phyloP scores from a whole-genome alignment of 2,329 filamentous ascomycete genomes.

The Calonectria pseudoreteaudii region DNA sequence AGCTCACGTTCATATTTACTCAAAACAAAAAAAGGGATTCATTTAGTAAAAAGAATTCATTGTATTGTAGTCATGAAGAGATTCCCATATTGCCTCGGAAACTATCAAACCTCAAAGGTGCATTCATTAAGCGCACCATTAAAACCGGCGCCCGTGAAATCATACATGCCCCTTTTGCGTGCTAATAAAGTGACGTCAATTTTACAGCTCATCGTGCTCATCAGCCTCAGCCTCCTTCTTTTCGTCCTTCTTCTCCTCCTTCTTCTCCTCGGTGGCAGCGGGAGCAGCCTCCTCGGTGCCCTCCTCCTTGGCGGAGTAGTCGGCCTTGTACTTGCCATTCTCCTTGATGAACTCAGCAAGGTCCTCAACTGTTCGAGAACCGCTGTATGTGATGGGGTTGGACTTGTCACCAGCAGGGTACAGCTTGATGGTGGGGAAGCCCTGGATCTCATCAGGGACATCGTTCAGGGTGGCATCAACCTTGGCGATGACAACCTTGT shows the following conservation, averaged over 20 bases:
- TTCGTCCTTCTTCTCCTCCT: slow-evolving; percentile 56
- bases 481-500: slow-evolving; percentile 94
- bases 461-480: slow-evolving; percentile 97
- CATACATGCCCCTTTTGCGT: slow-evolving; percentile 46
- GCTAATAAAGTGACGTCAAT: slow-evolving; percentile 41
- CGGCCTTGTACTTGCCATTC: slow-evolving; percentile 90
- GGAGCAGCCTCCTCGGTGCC: slow-evolving; percentile 66
- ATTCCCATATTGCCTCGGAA: slow-evolving; percentile 42
- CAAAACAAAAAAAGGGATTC: background rate
- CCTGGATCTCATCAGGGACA: slow-evolving; percentile 94
- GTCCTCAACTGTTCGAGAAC: slow-evolving; percentile 90
- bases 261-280: slow-evolving; percentile 65
- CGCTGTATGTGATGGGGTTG: slow-evolving; percentile 86
- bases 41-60: slow-evolving; percentile 14
- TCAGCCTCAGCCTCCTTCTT: slow-evolving; percentile 57
- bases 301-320: slow-evolving; percentile 69
- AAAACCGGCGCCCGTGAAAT: slow-evolving; percentile 50
- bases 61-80: slow-evolving; percentile 36
- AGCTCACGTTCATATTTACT: background rate
- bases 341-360: slow-evolving; percentile 92
- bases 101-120: slow-evolving; percentile 43
- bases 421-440: slow-evolving; percentile 99
- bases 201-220: slow-evolving; percentile 82
- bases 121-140: slow-evolving; percentile 41
- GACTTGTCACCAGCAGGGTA: slow-evolving; percentile 92